A percentile compares a stretch with the other conserved stretches of the same genome.
phyloP scores from a whole-genome alignment of 2,329 filamentous ascomycete genomes.

The Pyricularia sp. region DNA sequence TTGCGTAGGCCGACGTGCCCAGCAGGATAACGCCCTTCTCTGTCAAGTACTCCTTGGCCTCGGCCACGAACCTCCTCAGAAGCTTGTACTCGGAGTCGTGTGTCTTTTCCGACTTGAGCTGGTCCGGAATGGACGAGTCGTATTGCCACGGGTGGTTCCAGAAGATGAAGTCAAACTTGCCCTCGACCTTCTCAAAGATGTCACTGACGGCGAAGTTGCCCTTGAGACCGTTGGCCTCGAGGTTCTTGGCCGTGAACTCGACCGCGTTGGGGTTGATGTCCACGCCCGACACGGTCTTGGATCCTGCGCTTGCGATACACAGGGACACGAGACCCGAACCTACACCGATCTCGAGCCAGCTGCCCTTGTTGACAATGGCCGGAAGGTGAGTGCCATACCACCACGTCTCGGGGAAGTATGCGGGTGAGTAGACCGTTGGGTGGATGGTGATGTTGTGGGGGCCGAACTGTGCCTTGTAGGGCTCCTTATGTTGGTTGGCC shows the following conservation, averaged over 20 bases:
- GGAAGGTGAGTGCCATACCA: background rate
- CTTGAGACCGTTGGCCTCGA: background rate
- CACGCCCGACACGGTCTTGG: background rate
- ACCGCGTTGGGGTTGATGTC: conserved; percentile 4
- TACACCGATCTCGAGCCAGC: conserved; percentile 4
- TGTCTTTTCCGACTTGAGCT: conserved; percentile 4
- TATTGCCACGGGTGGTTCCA: conserved; percentile 4
- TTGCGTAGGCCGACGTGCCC: background rate
- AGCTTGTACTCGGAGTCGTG: conserved; percentile 2
- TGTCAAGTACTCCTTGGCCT: background rate
- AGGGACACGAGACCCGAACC: background rate
- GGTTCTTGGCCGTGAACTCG: background rate
- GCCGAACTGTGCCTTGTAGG: background rate
- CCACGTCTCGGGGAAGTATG: conserved; percentile 4
- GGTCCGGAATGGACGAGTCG: conserved; percentile 1
- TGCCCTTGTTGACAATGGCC: conserved; percentile 2
- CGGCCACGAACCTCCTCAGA: background rate
- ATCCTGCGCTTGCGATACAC: background rate
- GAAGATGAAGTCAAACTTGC: conserved; percentile 4
- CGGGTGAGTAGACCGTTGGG: conserved; percentile 1
- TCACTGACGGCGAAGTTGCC: background rate
- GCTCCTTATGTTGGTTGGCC: background rate
- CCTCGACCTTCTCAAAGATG: background rate
- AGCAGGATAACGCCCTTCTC: conserved; percentile 2
- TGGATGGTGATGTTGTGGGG: background rate